Conservation (phyloP, 805 yeast genomes). For the Lipomyces kockii region DNA sequence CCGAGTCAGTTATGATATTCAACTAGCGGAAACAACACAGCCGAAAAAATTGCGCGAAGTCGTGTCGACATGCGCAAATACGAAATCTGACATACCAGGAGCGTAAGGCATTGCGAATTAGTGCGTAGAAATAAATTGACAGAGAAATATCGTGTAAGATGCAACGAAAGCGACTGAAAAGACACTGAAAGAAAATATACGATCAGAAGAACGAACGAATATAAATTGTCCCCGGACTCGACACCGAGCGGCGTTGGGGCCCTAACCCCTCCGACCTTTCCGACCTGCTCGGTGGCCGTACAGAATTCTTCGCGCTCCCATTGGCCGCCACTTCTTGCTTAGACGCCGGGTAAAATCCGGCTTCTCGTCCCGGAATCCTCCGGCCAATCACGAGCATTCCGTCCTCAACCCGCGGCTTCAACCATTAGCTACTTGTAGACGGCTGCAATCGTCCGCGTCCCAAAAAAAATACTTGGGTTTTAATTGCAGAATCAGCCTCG, state of each 20-base stretch:
- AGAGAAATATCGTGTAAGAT: neutral
- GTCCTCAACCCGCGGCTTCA: no score
- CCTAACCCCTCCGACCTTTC: no score
- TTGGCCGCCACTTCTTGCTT: conserved; percentile 19
- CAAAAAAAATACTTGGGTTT: no score
- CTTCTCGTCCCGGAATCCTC: no score
- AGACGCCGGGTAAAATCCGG: no score
- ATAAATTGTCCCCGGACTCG: conserved; percentile 4
- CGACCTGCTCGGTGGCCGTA: no score
- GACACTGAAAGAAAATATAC: neutral
- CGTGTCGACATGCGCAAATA: neutral
- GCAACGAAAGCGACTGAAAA: neutral
- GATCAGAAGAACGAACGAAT: neutral
- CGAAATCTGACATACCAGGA: conserved; percentile 23
- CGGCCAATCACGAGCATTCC: no score
- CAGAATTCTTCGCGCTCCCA: conserved; percentile 12
- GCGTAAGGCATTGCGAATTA: conserved; percentile 34
- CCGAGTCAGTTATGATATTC: neutral
- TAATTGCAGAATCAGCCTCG: no score
- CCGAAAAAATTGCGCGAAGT: neutral
- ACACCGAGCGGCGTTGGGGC: neutral
- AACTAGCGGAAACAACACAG: neutral
- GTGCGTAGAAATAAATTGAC: conserved; percentile 1
- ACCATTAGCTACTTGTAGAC: no score
- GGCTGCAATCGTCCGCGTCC: no score